A percentile compares a stretch with the other conserved stretches of the same genome.
phyloP scores from a whole-genome alignment of 2,329 filamentous ascomycete genomes.

The Exophiala alcalophila region DNA sequence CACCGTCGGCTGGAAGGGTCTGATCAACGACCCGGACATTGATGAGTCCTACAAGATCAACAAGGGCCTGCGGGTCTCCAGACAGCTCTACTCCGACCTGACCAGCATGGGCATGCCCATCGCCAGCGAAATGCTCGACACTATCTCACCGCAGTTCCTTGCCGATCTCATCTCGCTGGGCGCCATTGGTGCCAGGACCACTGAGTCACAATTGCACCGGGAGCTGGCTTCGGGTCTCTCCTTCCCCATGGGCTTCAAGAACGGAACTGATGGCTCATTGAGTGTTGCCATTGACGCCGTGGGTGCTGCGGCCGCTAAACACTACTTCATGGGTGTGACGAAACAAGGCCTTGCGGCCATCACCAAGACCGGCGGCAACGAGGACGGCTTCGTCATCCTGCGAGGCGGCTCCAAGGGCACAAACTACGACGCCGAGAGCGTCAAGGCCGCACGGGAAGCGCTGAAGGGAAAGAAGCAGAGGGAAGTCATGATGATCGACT shows the following conservation, averaged over 20 bases:
- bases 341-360: conserved; percentile 95
- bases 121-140: conserved; percentile 96
- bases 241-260: conserved; percentile 99
- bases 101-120: conserved; percentile 92
- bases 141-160: conserved; percentile 94
- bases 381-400: conserved; percentile 95
- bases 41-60: conserved; percentile 99
- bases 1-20: conserved; percentile 96
- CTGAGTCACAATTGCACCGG: conserved; percentile 91
- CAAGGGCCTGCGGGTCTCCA: conserved; percentile 82
- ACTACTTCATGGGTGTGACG: conserved; percentile 96
- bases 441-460: conserved; percentile 76
- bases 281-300: conserved; percentile 93
- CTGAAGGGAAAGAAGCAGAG: conserved; percentile 70
- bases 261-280: conserved; percentile 89
- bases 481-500: conserved; percentile 91
- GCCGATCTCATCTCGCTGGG: conserved; percentile 89
- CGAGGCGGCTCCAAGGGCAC: conserved; percentile 89
- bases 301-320: conserved; percentile 83
- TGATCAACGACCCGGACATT: conserved; percentile 98
- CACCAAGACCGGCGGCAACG: conserved; percentile 89
- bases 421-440: conserved; percentile 85
- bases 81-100: conserved; percentile 90
- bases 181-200: conserved; percentile 92
- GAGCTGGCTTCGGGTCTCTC: conserved; percentile 90